These are phyloP conservation scores for Ogataea nakhonphanomensis DNA, from an alignment of 805 yeast species.

Conservation along the genomic window DNA sequence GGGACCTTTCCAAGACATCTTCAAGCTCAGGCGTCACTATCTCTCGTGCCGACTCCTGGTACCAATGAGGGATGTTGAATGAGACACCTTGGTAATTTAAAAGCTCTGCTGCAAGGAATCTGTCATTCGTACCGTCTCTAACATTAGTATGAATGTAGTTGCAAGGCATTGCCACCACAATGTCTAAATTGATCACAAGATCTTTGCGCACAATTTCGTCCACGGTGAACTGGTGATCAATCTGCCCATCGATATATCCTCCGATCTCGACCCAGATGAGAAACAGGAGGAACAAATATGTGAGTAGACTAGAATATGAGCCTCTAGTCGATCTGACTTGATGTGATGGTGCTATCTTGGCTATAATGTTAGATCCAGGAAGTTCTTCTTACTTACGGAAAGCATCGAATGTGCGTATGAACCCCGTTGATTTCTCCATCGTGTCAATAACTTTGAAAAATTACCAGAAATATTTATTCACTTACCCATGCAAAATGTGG, in stretches of 20 bases:
- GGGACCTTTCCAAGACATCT: conserved; percentile 59
- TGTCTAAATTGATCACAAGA: conserved; percentile 71
- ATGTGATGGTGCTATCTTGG: conserved; percentile 68
- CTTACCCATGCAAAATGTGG: conserved; percentile 10
- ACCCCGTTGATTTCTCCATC: conserved; percentile 25
- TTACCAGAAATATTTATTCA: neutral
- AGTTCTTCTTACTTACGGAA: conserved; percentile 47
- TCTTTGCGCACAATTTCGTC: conserved; percentile 56
- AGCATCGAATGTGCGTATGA: conserved; percentile 60
- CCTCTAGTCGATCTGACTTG: conserved; percentile 75
- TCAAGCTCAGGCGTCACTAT: conserved; percentile 62
- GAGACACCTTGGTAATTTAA: conserved; percentile 65
- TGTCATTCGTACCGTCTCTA: conserved; percentile 72
- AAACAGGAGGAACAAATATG: conserved; percentile 59
- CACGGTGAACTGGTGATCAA: conserved; percentile 74
- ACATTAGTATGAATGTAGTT: conserved; percentile 69
- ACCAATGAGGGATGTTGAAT: conserved; percentile 51
- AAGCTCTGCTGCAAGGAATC: conserved; percentile 72
- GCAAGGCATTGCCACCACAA: conserved; percentile 84
- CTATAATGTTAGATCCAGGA: conserved; percentile 27
- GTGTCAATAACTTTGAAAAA: conserved; percentile 3
- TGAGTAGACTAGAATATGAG: conserved; percentile 64
- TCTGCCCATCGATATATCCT: conserved; percentile 75
- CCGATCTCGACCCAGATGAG: conserved; percentile 84
- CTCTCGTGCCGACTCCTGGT: conserved; percentile 42